phyloP scores from a whole-genome alignment of 2,329 filamentous ascomycete genomes.

The Teratosphaeria zuluensis region DNA sequence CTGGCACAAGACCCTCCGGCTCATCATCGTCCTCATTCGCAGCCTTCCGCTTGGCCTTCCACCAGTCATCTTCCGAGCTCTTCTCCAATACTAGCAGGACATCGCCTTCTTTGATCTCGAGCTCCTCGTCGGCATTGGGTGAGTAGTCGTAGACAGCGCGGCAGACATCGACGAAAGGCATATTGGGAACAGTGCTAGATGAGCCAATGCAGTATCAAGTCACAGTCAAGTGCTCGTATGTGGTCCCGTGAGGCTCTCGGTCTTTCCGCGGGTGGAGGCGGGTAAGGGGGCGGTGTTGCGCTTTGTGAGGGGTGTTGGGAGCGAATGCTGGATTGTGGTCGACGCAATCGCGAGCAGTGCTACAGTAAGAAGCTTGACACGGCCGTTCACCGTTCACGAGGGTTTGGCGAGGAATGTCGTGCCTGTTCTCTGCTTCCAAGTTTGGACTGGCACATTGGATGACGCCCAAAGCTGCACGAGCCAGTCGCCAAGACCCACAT shows the following conservation, averaged over 20 bases:
- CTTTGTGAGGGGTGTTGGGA: too few relatives aligned
- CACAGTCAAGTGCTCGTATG: neutral
- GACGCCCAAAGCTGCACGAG: neutral
- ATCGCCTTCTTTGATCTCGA: constrained; percentile 77
- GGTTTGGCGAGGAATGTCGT: neutral
- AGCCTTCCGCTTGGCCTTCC: constrained; percentile 98
- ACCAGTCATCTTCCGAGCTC: constrained; percentile 69
- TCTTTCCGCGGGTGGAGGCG: too few relatives aligned
- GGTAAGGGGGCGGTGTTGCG: too few relatives aligned
- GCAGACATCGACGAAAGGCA: constrained; percentile 90
- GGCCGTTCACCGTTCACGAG: neutral
- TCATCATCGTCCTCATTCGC: constrained; percentile 71
- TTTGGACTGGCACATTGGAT: neutral
- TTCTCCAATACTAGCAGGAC: constrained; percentile 83
- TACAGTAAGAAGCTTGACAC: neutral
- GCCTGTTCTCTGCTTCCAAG: neutral
- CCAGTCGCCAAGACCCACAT: neutral
- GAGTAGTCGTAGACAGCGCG: constrained; percentile 87
- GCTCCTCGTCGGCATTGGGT: constrained; percentile 76
- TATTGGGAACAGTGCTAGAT: constrained; percentile 28
- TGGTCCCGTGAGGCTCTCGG: too few relatives aligned
- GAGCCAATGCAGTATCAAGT: neutral
- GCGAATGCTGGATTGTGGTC: too few relatives aligned
- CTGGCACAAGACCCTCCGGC: constrained; percentile 79
- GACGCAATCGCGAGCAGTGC: too few relatives aligned